Conservation (phyloP, 2,329 filamentous ascomycete species). For the Cladosporium sp. region DNA sequence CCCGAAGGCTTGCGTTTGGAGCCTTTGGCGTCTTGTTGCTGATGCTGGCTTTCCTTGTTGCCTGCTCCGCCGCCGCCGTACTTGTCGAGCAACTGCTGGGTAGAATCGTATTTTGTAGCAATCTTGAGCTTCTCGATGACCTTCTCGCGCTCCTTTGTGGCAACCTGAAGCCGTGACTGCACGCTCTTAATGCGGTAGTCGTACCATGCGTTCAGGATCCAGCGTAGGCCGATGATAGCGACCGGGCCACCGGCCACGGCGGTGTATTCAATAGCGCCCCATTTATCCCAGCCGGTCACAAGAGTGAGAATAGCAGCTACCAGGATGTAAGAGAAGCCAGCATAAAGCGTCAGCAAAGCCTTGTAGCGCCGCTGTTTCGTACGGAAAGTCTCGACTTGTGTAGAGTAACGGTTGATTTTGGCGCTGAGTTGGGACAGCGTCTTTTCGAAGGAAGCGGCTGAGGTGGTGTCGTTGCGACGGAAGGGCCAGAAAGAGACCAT, state of each 20-base stretch:
- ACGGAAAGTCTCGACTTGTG: slow-evolving; percentile 72
- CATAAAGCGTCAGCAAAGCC: slow-evolving; percentile 87
- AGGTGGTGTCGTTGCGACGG: slow-evolving; percentile 79
- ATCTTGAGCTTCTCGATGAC: slow-evolving; percentile 94
- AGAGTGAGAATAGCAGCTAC: slow-evolving; percentile 79
- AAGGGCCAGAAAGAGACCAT: slow-evolving; percentile 90
- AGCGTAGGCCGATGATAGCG: slow-evolving; percentile 73
- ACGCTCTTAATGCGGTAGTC: slow-evolving; percentile 76
- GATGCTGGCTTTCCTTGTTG: slow-evolving; percentile 36
- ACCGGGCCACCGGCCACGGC: slow-evolving; percentile 73
- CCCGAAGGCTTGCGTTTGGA: slow-evolving; percentile 34
- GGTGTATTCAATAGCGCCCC: slow-evolving; percentile 75
- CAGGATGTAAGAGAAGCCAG: slow-evolving; percentile 85
- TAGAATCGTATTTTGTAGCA: slow-evolving; percentile 94
- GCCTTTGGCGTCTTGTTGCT: slow-evolving; percentile 31
- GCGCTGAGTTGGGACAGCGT: slow-evolving; percentile 76
- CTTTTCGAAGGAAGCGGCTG: slow-evolving; percentile 91
- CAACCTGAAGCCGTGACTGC: slow-evolving; percentile 68
- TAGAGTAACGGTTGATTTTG: slow-evolving; percentile 76
- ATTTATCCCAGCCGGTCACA: slow-evolving; percentile 80
- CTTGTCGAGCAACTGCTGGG: slow-evolving; percentile 88
- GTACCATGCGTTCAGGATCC: slow-evolving; percentile 69
- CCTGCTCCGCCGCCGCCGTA: slow-evolving; percentile 69
- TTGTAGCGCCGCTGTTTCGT: slow-evolving; percentile 75
- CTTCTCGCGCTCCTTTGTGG: slow-evolving; percentile 76